Conservation (phyloP, 345 rosid genomes). For the Boechera divaricarpa region DNA sequence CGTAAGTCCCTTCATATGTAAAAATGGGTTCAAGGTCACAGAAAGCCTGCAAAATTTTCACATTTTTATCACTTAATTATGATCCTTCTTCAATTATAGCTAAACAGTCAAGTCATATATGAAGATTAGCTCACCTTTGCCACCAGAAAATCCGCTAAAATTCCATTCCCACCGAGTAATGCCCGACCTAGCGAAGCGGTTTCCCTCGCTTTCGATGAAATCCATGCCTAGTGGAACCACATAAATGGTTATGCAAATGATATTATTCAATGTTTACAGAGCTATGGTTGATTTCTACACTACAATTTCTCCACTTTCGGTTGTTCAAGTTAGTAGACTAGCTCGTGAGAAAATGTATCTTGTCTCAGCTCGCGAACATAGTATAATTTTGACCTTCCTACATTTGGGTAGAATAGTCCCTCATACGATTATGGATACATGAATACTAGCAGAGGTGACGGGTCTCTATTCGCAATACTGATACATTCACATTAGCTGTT, state of each 20-base stretch:
- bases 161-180: constrained; percentile 95
- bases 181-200: constrained; percentile 83
- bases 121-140: constrained; percentile 68
- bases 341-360: background rate
- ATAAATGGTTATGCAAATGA: constrained; percentile 15
- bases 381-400: background rate
- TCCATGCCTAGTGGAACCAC: constrained; percentile 71
- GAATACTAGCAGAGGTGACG: background rate
- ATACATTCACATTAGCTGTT: background rate
- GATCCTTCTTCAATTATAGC: background rate
- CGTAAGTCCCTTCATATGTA: constrained; percentile 94
- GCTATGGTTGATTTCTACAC: background rate
- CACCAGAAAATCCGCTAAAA: constrained; percentile 83
- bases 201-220: constrained; percentile 75
- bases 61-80: background rate
- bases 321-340: constrained; percentile 7
- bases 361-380: constrained; percentile 10
- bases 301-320: background rate
- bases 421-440: background rate
- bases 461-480: background rate
- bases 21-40: constrained; percentile 97
- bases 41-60: constrained; percentile 70
- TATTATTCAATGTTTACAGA: background rate
- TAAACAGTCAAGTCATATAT: constrained; percentile 11
- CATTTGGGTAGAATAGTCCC: background rate